Evolutionary conservation across 495 filamentous ascomycete genomes (phyloP), one percentile per base, ranked within the genome.

Genomic region (Talaromyces thailandensis): DNA sequence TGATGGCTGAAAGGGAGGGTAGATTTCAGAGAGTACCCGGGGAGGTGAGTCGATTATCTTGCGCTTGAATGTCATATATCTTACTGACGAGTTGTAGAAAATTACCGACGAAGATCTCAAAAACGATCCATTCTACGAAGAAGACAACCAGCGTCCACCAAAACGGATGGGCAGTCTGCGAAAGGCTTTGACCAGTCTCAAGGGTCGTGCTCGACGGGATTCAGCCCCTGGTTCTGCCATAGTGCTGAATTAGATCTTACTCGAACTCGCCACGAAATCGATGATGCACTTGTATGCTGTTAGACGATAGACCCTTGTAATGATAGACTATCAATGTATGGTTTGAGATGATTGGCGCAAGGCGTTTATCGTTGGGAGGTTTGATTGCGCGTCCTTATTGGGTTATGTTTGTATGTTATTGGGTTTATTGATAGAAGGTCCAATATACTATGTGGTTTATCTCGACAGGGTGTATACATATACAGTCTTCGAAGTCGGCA

Each of bases 1-100:
- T 96, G 75, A 91, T 90, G 86, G 80, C 85, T 18, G 92, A 95
- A 32, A 72, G 23, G 40, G 40, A 71, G 64, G 75, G 75, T 1
- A 73, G 72, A 21, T 77, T 76, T 37, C 69, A 69, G 62, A 72
- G 76, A 11, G 64, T 64, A 50, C 74, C 72, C 14, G 74, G 76
- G 4, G 32, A 64, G 68, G 77, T 78, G 70, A 55, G 65, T 68
- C 29, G 26, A 53, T 45, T 25, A 14, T 37, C 21, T 56, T 29
- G 31, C 12, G 23, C 4, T 21, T 56, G 40, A 43, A 26, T 31
- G 32, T 6, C 37, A 53, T 25, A n/a, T 28, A 35, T 23, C 18
- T 24, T 60, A 26, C 64, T 65, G 62, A 40, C 28, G 12, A 6
- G 29, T 4, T 29, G 18, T 43, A 78, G 76, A 77, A 71, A 71